Evolutionary conservation across 495 filamentous ascomycete genomes (phyloP).

Genomic region (Melanomma pulvis-pyrius): DNA sequence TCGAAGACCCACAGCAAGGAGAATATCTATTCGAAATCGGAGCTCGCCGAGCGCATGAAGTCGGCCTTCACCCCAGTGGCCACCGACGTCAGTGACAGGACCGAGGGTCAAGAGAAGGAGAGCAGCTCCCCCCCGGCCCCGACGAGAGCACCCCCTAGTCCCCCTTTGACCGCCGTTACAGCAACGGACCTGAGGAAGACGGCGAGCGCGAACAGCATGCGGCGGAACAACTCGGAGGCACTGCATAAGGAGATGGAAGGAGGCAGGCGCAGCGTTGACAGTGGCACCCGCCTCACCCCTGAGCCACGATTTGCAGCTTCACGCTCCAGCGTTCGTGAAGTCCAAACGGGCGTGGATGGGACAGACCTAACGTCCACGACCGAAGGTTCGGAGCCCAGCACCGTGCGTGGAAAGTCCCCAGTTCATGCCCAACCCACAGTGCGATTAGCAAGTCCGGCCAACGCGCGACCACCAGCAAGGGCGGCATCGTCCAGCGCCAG

Average conservation of each 20-base stretch:
- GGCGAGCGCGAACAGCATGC: constrained; percentile 50
- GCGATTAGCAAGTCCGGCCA: constrained; percentile 21
- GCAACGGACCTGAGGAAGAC: constrained; percentile 54
- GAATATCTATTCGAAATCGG: constrained; percentile 64
- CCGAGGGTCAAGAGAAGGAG: constrained; percentile 47
- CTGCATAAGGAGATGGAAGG: constrained; percentile 49
- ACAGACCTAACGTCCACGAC: constrained; percentile 35
- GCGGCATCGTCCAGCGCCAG: constrained; percentile 21
- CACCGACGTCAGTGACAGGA: constrained; percentile 64
- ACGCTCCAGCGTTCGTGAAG: constrained; percentile 39
- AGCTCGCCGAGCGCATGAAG: constrained; percentile 50
- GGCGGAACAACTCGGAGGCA: constrained; percentile 41
- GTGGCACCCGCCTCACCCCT: constrained; percentile 28
- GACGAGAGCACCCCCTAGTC: constrained; percentile 58
- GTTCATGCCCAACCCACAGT: background rate
- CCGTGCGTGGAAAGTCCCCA: constrained; percentile 25
- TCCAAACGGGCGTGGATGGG: constrained; percentile 27
- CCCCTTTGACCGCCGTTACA: constrained; percentile 64
- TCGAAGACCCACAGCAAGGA: constrained; percentile 91
- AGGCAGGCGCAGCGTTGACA: constrained; percentile 45
- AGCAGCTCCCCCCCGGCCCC: background rate
- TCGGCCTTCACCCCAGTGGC: constrained; percentile 76
- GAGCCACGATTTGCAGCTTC: constrained; percentile 46
- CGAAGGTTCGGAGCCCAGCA: constrained; percentile 27
- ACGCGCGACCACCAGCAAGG: constrained; percentile 16